Percentiles rank a stretch among this genome's conserved stretches.
These are phyloP conservation scores for Chondrostereum purpureum DNA, from an alignment of 1,284 basidiomycete genomes.

Conservation along the genomic window DNA sequence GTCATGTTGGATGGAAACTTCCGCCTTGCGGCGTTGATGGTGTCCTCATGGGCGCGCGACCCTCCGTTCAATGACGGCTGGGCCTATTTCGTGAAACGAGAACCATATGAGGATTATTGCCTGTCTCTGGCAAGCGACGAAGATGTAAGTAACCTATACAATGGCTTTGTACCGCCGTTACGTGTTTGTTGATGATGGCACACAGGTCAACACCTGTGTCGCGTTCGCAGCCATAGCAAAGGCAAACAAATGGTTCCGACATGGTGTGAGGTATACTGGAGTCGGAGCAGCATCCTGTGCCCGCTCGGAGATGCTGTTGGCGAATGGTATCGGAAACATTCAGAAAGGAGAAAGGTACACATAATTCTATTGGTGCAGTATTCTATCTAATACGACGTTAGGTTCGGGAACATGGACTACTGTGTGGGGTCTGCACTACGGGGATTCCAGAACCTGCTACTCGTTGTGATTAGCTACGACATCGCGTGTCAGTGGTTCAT, in stretches of 20 bases:
- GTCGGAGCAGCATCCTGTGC: slow-evolving; percentile 16
- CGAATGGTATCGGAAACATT: slow-evolving; percentile 16
- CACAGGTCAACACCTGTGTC: slow-evolving; percentile 8
- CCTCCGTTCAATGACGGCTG: slow-evolving; percentile 9
- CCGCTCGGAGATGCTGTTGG: slow-evolving; percentile 15
- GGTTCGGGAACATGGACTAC: slow-evolving; percentile 24
- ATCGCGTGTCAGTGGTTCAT: too few relatives aligned
- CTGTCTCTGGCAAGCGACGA: slow-evolving; percentile 1
- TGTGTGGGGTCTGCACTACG: slow-evolving; percentile 11
- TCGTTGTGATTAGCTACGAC: slow-evolving; percentile 17
- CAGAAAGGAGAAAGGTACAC: slow-evolving; percentile 22
- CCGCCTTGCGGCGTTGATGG: slow-evolving; percentile 8
- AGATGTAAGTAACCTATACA: slow-evolving; percentile 5
- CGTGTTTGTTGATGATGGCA: neutral
- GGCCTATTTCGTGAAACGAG: slow-evolving; percentile 11
- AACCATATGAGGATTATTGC: slow-evolving; percentile 6
- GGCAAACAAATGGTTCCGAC: slow-evolving; percentile 9
- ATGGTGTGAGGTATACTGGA: slow-evolving; percentile 15
- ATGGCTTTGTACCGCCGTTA: neutral
- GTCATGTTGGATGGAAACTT: slow-evolving; percentile 16
- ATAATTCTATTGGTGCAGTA: neutral
- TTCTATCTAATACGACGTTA: slow-evolving; percentile 11
- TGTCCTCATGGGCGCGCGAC: slow-evolving; percentile 1
- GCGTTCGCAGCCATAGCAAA: slow-evolving; percentile 14
- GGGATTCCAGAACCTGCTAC: neutral